phyloP scores from a whole-genome alignment of 768 basidiomycete genomes.

The Leccinellum luteum region DNA sequence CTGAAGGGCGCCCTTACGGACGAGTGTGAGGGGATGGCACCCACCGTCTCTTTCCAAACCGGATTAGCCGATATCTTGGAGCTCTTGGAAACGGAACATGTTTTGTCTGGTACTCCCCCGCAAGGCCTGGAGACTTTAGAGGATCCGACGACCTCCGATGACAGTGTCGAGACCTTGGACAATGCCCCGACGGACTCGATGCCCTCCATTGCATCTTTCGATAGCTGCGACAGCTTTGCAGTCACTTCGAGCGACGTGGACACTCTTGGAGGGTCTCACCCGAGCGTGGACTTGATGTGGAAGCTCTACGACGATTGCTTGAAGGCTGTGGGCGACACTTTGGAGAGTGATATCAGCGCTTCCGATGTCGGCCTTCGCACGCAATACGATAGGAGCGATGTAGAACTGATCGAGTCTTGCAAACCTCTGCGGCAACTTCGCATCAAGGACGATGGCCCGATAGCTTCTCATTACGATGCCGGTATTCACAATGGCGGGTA shows the following conservation, averaged over 20 bases:
- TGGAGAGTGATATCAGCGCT: not conserved
- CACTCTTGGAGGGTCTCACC: not conserved
- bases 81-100: not conserved
- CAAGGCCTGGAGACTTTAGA: not conserved
- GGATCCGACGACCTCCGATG: not conserved
- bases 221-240: not conserved
- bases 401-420: not conserved
- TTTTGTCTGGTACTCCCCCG: not conserved
- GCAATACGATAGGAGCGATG: not conserved
- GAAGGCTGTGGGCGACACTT: not conserved
- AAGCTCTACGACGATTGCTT: not conserved
- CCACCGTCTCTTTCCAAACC: not conserved
- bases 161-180: not conserved
- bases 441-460: not conserved
- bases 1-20: not conserved
- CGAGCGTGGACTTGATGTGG: slow-evolving; percentile 10
- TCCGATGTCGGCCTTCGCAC: not conserved
- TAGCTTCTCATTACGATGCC: not conserved
- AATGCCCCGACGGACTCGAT: not conserved
- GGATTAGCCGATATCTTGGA: not conserved
- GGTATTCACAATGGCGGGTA: not conserved
- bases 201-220: not conserved
- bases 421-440: not conserved
- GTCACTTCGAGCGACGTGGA: not conserved
- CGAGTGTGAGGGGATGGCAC: not conserved